phyloP scores from a whole-genome alignment of 768 basidiomycete genomes.

The Terana coerulea region DNA sequence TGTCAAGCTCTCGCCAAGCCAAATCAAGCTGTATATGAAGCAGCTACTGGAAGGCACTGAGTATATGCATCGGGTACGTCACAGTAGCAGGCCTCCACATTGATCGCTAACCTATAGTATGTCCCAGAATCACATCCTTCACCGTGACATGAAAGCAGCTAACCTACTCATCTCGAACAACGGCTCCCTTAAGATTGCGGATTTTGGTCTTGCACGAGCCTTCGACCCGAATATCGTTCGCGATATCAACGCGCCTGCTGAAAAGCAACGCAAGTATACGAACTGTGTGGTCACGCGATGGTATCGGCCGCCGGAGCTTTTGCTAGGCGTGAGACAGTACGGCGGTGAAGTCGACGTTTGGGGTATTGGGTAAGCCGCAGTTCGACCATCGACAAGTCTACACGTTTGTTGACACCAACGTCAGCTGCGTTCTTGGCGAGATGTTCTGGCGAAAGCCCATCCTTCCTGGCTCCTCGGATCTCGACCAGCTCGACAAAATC shows the following conservation, averaged over 20 bases:
- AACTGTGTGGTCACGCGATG: conserved; percentile 94
- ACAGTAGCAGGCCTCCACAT: not conserved
- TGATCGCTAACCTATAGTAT: not conserved
- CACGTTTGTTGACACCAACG: not conserved
- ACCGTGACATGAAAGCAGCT: conserved; percentile 99
- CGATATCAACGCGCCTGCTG: conserved; percentile 36
- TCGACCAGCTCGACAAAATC: conserved; percentile 91
- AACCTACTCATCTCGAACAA: conserved; percentile 90
- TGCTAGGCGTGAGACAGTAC: conserved; percentile 86
- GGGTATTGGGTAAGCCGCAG: conserved; percentile 82
- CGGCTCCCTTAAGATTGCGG: conserved; percentile 85
- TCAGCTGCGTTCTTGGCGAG: conserved; percentile 94
- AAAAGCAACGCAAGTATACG: conserved; percentile 75
- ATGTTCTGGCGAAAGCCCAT: conserved; percentile 91
- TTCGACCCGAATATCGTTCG: conserved; percentile 51
- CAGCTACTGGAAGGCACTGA: conserved; percentile 95
- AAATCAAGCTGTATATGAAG: conserved; percentile 95
- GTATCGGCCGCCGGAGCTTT: conserved; percentile 92
- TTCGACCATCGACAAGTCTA: not conserved
- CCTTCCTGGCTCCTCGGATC: conserved; percentile 79
- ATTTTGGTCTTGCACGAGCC: conserved; percentile 92
- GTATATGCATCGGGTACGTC: conserved; percentile 87
- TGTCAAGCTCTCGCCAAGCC: conserved; percentile 75
- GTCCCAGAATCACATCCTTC: conserved; percentile 86
- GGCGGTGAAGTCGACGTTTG: conserved; percentile 96